Percentiles rank a stretch among this genome's conserved stretches.
Conservation (phyloP, 2,329 filamentous ascomycete genomes). For the Stagonosporopsis vannaccii region DNA sequence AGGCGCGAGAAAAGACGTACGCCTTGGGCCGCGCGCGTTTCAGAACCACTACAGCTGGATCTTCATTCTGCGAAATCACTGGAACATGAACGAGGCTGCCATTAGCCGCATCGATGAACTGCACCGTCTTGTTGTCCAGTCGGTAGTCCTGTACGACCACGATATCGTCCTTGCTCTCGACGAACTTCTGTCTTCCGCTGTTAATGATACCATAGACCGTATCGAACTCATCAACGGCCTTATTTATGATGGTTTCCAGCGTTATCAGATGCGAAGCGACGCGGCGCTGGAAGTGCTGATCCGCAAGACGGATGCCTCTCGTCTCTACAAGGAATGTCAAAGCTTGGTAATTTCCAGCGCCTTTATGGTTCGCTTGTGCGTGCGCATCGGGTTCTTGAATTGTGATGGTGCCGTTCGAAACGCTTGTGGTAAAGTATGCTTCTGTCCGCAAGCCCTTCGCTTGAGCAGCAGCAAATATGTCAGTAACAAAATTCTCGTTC, state of each 20-base stretch:
- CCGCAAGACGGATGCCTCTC: conserved; percentile 35
- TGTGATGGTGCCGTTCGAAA: conserved; percentile 26
- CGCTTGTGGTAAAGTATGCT: conserved; percentile 29
- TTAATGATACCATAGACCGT: conserved; percentile 31
- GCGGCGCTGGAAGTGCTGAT: conserved; percentile 38
- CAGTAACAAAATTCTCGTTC: conserved; percentile 33
- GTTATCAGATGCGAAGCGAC: conserved; percentile 33
- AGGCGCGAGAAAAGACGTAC: conserved; percentile 36
- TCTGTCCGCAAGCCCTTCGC: background rate
- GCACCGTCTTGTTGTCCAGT: conserved; percentile 24
- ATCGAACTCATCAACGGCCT: conserved; percentile 29
- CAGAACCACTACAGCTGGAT: background rate
- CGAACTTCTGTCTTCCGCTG: conserved; percentile 24
- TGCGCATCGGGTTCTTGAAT: conserved; percentile 36
- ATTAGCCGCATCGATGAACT: conserved; percentile 10
- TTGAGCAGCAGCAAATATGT: conserved; percentile 23
- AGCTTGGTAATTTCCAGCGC: conserved; percentile 35
- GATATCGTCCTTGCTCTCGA: conserved; percentile 25
- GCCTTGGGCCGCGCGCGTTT: background rate
- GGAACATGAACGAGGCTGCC: conserved; percentile 26
- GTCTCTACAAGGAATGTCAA: conserved; percentile 38
- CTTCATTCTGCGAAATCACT: background rate
- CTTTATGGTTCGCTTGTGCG: conserved; percentile 38
- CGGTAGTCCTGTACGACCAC: conserved; percentile 26
- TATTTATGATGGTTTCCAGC: conserved; percentile 34